Evolutionary conservation across 2,329 filamentous ascomycete genomes (phyloP).

Genomic region (Fusarium protoensiforme): DNA sequence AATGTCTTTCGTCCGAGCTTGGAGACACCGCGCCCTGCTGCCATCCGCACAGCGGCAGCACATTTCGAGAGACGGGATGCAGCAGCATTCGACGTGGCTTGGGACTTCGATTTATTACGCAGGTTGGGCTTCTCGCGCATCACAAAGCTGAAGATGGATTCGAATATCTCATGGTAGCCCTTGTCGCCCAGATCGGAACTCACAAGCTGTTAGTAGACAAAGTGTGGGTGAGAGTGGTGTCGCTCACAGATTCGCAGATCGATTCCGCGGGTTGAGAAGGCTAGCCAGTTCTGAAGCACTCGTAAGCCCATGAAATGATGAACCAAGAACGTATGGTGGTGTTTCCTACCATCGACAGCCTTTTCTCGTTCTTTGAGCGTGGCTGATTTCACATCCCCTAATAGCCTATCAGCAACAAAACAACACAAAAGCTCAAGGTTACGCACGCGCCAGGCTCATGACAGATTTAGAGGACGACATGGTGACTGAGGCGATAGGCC

Average conservation of each 20-base stretch:
- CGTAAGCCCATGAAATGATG: conserved; percentile 8
- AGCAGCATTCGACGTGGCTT: conserved; percentile 57
- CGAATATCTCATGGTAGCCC: conserved; percentile 83
- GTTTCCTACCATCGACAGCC: conserved; percentile 53
- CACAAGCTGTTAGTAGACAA: conserved; percentile 23
- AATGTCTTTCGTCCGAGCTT: conserved; percentile 81
- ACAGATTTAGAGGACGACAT: conserved; percentile 51
- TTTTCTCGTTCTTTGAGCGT: conserved; percentile 52
- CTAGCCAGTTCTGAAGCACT: conserved; percentile 48
- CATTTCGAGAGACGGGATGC: conserved; percentile 72
- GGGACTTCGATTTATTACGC: conserved; percentile 63
- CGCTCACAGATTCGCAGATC: conserved; percentile 50
- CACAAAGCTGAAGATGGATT: conserved; percentile 79
- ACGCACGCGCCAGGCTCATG: conserved; percentile 50
- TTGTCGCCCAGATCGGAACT: conserved; percentile 72
- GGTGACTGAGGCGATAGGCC: neutral
- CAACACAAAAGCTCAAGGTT: neutral
- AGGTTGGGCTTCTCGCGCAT: conserved; percentile 75
- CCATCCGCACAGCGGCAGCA: conserved; percentile 76
- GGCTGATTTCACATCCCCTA: conserved; percentile 50
- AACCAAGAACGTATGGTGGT: neutral
- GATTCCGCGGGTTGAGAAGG: conserved; percentile 53
- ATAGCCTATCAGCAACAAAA: conserved; percentile 13
- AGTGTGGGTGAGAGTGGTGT: neutral
- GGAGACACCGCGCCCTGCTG: conserved; percentile 75